Percentiles rank a stretch among this genome's conserved stretches.
These are phyloP conservation scores for Blastobotrys elegans DNA, from an alignment of 1,139 yeast species.

Conservation along the genomic window DNA sequence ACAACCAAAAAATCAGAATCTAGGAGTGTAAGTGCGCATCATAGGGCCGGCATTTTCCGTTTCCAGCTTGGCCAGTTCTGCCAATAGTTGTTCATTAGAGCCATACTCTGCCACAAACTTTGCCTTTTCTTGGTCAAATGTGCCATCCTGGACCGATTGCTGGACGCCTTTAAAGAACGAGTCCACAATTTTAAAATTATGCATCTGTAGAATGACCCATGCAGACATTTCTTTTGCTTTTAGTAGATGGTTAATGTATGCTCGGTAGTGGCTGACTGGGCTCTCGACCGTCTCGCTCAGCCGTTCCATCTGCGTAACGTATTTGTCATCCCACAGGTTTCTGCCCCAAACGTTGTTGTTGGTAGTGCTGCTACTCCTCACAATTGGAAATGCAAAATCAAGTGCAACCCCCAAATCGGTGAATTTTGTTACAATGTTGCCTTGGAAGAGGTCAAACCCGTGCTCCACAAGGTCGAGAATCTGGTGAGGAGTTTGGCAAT, in stretches of 20 bases:
- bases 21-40: background rate
- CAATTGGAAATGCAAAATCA: conserved; percentile 29
- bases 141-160: conserved; percentile 28
- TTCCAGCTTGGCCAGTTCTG: background rate
- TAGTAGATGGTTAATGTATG: conserved; percentile 40
- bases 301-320: conserved; percentile 29
- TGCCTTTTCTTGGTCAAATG: conserved; percentile 28
- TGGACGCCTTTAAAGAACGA: conserved; percentile 34
- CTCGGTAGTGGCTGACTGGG: conserved; percentile 34
- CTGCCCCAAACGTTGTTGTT: conserved; percentile 22
- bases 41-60: conserved; percentile 3
- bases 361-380: too few relatives aligned
- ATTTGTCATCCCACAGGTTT: conserved; percentile 34
- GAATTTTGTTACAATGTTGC: conserved; percentile 30
- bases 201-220: conserved; percentile 38
- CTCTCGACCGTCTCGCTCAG: conserved; percentile 21
- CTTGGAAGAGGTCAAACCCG: conserved; percentile 37
- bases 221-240: conserved; percentile 42
- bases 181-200: conserved; percentile 31
- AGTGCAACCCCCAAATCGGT: conserved; percentile 39
- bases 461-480: conserved; percentile 29
- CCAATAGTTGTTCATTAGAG: conserved; percentile 12
- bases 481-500: conserved; percentile 33
- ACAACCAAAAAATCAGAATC: too few relatives aligned
- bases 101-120: conserved; percentile 30